Evolutionary conservation across 495 filamentous ascomycete genomes (phyloP).

Genomic region (Penicillium canescens): DNA sequence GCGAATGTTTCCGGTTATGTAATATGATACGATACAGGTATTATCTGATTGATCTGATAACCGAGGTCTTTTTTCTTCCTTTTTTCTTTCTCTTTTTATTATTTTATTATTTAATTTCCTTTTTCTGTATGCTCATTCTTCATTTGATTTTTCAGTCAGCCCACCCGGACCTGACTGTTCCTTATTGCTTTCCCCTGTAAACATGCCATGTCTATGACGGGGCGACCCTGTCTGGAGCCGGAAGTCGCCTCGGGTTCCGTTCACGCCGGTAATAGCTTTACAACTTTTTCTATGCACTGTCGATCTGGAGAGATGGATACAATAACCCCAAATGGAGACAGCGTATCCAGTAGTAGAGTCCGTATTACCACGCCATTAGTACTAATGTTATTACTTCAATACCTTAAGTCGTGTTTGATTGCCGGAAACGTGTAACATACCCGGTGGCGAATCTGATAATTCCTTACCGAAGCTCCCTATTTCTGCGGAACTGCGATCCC

Average conservation of each 20-base stretch:
- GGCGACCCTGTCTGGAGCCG: neutral
- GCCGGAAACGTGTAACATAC: slow-evolving; percentile 2
- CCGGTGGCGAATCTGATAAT: slow-evolving; percentile 34
- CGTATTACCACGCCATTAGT: neutral
- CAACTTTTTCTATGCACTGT: slow-evolving; percentile 19
- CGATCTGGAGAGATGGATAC: slow-evolving; percentile 25
- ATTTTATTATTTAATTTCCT: neutral
- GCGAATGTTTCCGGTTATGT: neutral
- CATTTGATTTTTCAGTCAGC: neutral
- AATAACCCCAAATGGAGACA: slow-evolving; percentile 11
- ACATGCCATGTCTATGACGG: neutral
- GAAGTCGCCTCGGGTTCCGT: neutral
- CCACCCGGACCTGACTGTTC: neutral
- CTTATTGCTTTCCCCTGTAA: neutral
- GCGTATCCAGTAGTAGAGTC: slow-evolving; percentile 13
- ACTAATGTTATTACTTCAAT: no score
- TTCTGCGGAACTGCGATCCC: slow-evolving; percentile 28
- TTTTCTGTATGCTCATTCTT: neutral
- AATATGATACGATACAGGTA: no score
- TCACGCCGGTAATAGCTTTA: neutral
- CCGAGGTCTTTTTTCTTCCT: slow-evolving; percentile 1
- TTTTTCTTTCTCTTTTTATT: neutral
- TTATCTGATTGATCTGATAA: slow-evolving; percentile 25
- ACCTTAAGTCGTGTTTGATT: neutral
- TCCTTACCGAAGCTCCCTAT: slow-evolving; percentile 12